Evolutionary conservation across 2,329 filamentous ascomycete genomes (phyloP), one percentile per base, ranked within the genome.

Genomic region (Talaromyces sp.): DNA sequence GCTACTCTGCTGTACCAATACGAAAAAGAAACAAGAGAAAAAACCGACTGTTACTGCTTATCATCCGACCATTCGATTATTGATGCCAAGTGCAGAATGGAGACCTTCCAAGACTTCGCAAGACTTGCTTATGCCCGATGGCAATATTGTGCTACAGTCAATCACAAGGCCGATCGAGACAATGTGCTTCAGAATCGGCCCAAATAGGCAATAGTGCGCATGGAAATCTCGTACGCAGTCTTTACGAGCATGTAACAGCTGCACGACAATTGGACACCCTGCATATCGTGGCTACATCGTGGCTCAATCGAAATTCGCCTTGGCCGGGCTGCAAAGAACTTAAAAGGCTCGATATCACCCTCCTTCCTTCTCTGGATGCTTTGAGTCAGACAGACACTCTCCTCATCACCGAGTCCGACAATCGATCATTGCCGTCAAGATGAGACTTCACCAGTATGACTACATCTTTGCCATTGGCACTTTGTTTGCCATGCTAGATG

Each of bases 391-490:
- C 50, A 54, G 31, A 35, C 18, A 54, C 50, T 54, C n/a, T 31
- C 28, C 31, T 35, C 28, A 33, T 35, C 50, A 54, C 31, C 50
- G n/a, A 54, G 48, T 54, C 31, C n/a, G n/a, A 54, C 28, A 35
- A 54, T 39, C 40, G 33, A 11, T n/a, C 18, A 12, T 42, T 50
- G 31, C 61, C 39, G 52, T 69, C 78, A 84, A 78, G 66, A 87
- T 86, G 37, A 52, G 77, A 70, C 82, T 88, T 69, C 73, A 83
- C 70, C 74, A 86, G 69, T 90, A 89, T 75, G 85, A 83, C 69
- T 91, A 91, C 75, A 76, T 91, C 71, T 91, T 91, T 73, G 88
- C 80, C 79, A 87, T 91, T 68, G 88, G 88, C 85, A 91, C 88
- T 28, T 79, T 87, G 70, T 91, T 91, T 82, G 88, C 88, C 79